Evolutionary conservation across 495 filamentous ascomycete genomes (phyloP), one percentile per base, ranked within the genome.

Genomic region (Delitschia confertaspora): DNA sequence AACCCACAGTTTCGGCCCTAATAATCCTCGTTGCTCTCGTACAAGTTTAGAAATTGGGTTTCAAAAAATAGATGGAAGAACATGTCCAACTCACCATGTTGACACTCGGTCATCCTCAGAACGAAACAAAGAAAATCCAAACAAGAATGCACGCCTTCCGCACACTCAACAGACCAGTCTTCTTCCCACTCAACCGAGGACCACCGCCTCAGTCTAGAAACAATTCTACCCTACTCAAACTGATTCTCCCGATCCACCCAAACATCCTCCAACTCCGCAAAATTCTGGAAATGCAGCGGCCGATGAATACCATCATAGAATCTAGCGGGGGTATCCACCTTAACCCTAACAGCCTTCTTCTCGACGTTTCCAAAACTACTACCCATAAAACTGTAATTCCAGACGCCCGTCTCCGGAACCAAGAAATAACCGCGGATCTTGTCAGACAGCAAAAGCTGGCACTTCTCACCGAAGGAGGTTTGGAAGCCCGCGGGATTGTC

Each of bases 331-430:
- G 83, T 87, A 69, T 96, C 93, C 48, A 99, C 78, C 72, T 89
- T 91, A 46, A 95, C 88, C 59, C 85, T 79, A 36, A 91, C 74
- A 21, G 79, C 70, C 64, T 83, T 87, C 78, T 94, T 95, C 71
- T 95, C 89, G 38, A 93, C 71, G 14, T 74, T 77, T 33, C 78
- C 78, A 60, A 95, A 99, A 11, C 76, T 76, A 45, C 80, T 85
- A 27, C 91, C 91, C 79, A 95, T 88, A 69, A 96, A 96, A 61
- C 83, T 91, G 64, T 93, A 99, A 65, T 99, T 99, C 93, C 93
- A 99, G 18, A 83, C 72, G 33, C 80, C 80, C 22, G 79, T 80
- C 48, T 96, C 93, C 10, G 93, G 93, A 11, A 95, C 86, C 47
- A 99, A 66, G 76, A 96, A 96, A 66, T 85, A 95, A 19, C 93